phyloP scores from a whole-genome alignment of 192 early-diverging fungal genomes.

The Umbelopsis isabellina region DNA sequence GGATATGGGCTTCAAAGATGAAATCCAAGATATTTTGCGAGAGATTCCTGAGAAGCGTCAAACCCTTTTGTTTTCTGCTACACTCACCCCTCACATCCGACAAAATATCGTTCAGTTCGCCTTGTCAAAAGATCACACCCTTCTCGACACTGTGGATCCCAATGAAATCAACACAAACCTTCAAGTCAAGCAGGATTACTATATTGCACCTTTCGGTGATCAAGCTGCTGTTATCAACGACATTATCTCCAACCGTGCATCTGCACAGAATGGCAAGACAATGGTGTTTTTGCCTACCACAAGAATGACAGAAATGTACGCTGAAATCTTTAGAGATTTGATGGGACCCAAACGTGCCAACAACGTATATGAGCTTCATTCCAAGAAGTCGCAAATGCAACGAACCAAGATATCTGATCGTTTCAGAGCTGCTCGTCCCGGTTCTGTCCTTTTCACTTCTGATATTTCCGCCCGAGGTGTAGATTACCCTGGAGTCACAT shows the following conservation, averaged over 20 bases:
- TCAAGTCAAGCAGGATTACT: constrained; percentile 80
- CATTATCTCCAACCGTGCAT: constrained; percentile 66
- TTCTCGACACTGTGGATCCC: constrained; percentile 84
- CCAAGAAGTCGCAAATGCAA: constrained; percentile 72
- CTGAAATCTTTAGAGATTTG: constrained; percentile 52
- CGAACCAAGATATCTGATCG: constrained; percentile 71
- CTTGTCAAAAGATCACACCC: constrained; percentile 64
- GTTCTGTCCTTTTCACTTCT: constrained; percentile 83
- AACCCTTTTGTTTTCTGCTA: constrained; percentile 95
- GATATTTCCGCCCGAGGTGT: constrained; percentile 98
- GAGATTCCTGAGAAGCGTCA: constrained; percentile 72
- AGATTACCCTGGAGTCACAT: constrained; percentile 91
- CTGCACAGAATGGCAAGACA: constrained; percentile 71
- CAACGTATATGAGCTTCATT: constrained; percentile 58
- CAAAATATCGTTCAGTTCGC: constrained; percentile 62
- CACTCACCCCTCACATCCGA: constrained; percentile 73
- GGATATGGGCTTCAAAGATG: constrained; percentile 92
- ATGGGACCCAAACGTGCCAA: constrained; percentile 22
- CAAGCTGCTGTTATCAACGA: constrained; percentile 67
- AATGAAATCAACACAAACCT: constrained; percentile 85
- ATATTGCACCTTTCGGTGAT: constrained; percentile 60
- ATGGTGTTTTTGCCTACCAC: constrained; percentile 91
- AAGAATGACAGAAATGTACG: constrained; percentile 65
- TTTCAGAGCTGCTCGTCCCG: constrained; percentile 68
- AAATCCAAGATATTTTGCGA: constrained; percentile 49